A percentile compares a stretch with the other conserved stretches of the same genome.
These are phyloP conservation scores for Phytopythium mirpurense DNA, from an alignment of 352 stramenopile species.

Conservation along the genomic window DNA sequence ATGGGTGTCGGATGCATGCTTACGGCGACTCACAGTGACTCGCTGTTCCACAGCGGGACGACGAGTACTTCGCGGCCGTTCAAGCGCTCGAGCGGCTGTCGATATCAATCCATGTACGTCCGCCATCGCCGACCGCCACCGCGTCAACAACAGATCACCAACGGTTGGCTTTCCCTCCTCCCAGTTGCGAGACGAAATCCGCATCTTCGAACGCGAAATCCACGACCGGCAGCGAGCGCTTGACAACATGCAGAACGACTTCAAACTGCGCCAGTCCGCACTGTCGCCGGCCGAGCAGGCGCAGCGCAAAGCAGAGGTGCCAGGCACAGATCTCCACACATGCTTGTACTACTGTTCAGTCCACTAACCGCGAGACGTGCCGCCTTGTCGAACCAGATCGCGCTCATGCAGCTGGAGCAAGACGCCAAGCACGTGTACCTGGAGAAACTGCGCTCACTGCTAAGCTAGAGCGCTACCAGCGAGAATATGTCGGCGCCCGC, in stretches of 20 bases:
- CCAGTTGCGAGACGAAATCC: constrained; percentile 52
- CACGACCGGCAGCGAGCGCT: constrained; percentile 26
- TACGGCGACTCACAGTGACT: constrained; percentile 2
- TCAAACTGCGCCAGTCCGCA: constrained; percentile 34
- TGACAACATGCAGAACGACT: constrained; percentile 30
- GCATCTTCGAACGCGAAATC: constrained; percentile 58
- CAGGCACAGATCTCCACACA: neutral
- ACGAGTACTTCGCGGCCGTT: constrained; percentile 46
- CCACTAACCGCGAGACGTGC: neutral
- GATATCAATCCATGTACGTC: constrained; percentile 32
- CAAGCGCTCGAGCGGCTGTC: constrained; percentile 61
- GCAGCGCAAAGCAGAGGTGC: constrained; percentile 59
- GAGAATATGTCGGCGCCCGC: constrained; percentile 28
- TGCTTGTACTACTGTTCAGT: neutral
- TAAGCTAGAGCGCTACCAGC: constrained; percentile 9
- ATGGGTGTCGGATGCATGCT: no score
- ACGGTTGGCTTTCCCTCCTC: no score
- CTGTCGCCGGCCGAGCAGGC: constrained; percentile 45
- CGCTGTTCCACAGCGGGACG: constrained; percentile 32
- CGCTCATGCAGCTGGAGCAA: constrained; percentile 65
- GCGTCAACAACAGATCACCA: neutral
- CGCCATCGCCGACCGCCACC: neutral
- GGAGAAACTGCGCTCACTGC: constrained; percentile 38
- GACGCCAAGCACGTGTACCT: constrained; percentile 65
- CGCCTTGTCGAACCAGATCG: constrained; percentile 25